Evolutionary conservation across 148 eudicot genomes (phyloP).

Genomic region (Camellia japonica): DNA sequence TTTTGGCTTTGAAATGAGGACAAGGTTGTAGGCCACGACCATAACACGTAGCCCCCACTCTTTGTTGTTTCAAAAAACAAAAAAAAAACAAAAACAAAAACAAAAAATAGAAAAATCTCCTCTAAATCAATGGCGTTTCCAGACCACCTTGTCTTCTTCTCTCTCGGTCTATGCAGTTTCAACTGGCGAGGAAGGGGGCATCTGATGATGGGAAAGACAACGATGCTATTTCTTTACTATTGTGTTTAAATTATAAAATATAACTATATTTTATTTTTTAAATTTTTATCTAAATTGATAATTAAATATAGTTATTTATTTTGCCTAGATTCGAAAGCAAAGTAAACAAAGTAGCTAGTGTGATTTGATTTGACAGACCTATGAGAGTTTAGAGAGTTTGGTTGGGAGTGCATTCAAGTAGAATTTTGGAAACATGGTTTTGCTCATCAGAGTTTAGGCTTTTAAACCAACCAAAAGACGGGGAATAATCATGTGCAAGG

Average conservation of each 20-base stretch:
- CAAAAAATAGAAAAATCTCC: background rate
- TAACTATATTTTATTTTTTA: no score
- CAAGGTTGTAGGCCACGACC: conserved; percentile 9
- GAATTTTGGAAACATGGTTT: background rate
- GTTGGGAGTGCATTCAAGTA: background rate
- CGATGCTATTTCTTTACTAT: no score
- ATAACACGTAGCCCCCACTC: conserved; percentile 7
- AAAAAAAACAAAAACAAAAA: no score
- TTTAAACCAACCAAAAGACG: background rate
- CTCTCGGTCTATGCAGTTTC: background rate
- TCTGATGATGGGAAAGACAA: conserved; percentile 11
- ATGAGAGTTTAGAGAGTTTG: background rate
- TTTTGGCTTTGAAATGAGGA: background rate
- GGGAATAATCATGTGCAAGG: background rate
- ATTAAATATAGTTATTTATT: background rate
- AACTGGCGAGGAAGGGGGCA: background rate
- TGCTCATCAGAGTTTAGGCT: background rate
- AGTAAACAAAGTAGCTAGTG: background rate
- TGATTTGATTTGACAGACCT: conserved; percentile 8
- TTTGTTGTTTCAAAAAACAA: no score
- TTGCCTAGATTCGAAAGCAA: background rate
- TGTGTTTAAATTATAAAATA: no score
- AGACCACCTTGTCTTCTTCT: background rate
- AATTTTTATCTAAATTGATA: no score
- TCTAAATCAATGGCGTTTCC: conserved; percentile 1